phyloP scores from a whole-genome alignment of 352 stramenopile genomes.

The Globisporangium iwayamae region DNA sequence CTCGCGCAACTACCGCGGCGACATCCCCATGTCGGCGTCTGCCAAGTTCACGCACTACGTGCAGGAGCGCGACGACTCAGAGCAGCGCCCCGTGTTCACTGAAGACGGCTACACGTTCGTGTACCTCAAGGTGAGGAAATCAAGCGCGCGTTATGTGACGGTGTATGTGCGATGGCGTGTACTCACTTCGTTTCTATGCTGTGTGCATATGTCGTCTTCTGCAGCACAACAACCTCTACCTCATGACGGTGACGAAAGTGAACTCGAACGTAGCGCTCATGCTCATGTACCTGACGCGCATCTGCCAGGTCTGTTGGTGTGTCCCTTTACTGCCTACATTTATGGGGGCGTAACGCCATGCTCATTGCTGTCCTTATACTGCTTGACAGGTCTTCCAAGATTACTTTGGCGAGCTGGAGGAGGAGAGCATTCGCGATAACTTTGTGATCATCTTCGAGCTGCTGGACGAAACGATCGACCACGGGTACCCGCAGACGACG shows the following conservation, averaged over 20 bases:
- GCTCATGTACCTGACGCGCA: conserved; percentile 92
- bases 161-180: too few relatives aligned
- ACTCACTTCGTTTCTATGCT: too few relatives aligned
- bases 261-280: conserved; percentile 98
- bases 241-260: conserved; percentile 97
- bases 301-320: conserved; percentile 47
- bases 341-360: not conserved
- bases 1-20: conserved; percentile 97
- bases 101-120: conserved; percentile 92
- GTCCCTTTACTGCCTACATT: not conserved
- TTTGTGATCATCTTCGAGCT: conserved; percentile 99
- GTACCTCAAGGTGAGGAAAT: conserved; percentile 81
- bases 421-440: conserved; percentile 99
- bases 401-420: conserved; percentile 99
- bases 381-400: conserved; percentile 94
- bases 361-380: not conserved
- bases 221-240: conserved; percentile 98
- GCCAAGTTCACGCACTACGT: conserved; percentile 91
- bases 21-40: conserved; percentile 94
- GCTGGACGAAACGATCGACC: conserved; percentile 99
- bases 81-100: conserved; percentile 94
- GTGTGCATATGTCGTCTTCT: not conserved
- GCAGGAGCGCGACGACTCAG: conserved; percentile 92
- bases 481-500: conserved; percentile 97
- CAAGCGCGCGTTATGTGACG: too few relatives aligned